These are phyloP conservation scores for Paraphaeosphaeria sporulosa DNA, from an alignment of 2,329 filamentous ascomycete species.

Conservation along the genomic window DNA sequence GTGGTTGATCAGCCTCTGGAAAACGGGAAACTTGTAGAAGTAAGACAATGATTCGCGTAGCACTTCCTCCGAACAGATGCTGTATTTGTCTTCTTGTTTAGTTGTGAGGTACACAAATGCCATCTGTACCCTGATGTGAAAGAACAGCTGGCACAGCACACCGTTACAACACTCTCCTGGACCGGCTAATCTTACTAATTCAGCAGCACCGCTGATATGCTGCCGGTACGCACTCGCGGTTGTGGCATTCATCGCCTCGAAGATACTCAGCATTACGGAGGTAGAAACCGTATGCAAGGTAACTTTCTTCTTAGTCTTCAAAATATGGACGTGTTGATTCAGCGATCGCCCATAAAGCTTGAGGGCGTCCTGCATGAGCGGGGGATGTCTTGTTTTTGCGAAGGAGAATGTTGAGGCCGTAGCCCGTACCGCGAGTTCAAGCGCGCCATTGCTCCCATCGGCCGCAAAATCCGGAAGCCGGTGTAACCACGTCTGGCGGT, in stretches of 20 bases:
- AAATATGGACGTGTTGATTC: conserved; percentile 24
- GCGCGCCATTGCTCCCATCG: conserved; percentile 33
- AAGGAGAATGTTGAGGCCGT: conserved; percentile 39
- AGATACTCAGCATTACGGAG: conserved; percentile 39
- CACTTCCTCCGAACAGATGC: conserved; percentile 23
- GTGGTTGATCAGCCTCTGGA: conserved; percentile 36
- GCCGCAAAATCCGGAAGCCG: conserved; percentile 31
- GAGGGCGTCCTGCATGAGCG: conserved; percentile 29
- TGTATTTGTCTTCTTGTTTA: conserved; percentile 6
- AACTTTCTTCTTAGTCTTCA: conserved; percentile 25
- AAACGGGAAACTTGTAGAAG: conserved; percentile 27
- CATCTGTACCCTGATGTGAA: conserved; percentile 39
- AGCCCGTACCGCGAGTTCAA: conserved; percentile 36
- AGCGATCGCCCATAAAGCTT: conserved; percentile 39
- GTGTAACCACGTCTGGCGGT: conserved; percentile 39
- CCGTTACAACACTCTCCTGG: conserved; percentile 34
- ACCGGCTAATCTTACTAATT: conserved; percentile 35
- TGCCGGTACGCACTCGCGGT: conserved; percentile 36
- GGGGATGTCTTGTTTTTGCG: conserved; percentile 27
- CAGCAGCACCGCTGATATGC: conserved; percentile 40
- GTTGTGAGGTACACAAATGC: conserved; percentile 32
- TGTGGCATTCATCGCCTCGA: conserved; percentile 43
- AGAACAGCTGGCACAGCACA: conserved; percentile 42
- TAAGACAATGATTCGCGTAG: conserved; percentile 33
- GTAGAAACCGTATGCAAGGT: conserved; percentile 44